phyloP scores from a whole-genome alignment of 2,329 filamentous ascomycete species.

The Xylaria sp. region DNA sequence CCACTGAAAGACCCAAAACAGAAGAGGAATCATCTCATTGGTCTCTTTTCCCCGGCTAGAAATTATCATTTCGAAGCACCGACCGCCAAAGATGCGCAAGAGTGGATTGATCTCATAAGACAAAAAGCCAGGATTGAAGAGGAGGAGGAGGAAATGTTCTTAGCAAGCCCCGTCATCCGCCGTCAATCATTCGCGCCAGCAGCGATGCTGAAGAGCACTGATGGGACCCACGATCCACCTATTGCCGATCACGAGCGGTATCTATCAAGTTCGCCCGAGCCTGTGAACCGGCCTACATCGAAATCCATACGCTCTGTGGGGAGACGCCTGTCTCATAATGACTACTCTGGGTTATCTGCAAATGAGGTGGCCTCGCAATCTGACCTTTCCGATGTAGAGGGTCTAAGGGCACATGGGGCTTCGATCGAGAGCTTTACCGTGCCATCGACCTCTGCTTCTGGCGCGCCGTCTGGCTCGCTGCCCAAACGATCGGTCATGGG shows the following conservation, averaged over 20 bases:
- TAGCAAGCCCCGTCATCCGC: conserved; percentile 72
- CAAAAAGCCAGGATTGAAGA: conserved; percentile 85
- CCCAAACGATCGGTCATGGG: conserved; percentile 51
- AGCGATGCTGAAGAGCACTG: conserved; percentile 43
- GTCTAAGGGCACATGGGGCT: conserved; percentile 59
- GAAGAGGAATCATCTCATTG: conserved; percentile 88
- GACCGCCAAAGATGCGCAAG: conserved; percentile 78
- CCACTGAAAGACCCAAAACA: conserved; percentile 90
- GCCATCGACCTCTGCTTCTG: conserved; percentile 52
- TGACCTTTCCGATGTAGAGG: conserved; percentile 82
- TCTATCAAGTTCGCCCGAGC: conserved; percentile 72
- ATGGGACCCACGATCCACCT: conserved; percentile 39
- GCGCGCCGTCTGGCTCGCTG: conserved; percentile 48
- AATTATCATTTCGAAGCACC: conserved; percentile 91
- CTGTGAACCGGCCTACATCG: conserved; percentile 55
- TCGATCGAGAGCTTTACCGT: conserved; percentile 63
- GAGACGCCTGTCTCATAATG: conserved; percentile 70
- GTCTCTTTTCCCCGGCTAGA: conserved; percentile 87
- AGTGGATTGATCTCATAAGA: conserved; percentile 88
- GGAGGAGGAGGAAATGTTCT: conserved; percentile 84
- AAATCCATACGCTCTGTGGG: conserved; percentile 49
- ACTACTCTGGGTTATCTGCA: conserved; percentile 72
- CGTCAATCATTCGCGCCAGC: conserved; percentile 57
- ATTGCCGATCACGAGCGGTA: conserved; percentile 55
- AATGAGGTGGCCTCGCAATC: conserved; percentile 82